These are phyloP conservation scores for Craterostigma plantagineum DNA, from an alignment of 257 asterid species.

Conservation along the genomic window DNA sequence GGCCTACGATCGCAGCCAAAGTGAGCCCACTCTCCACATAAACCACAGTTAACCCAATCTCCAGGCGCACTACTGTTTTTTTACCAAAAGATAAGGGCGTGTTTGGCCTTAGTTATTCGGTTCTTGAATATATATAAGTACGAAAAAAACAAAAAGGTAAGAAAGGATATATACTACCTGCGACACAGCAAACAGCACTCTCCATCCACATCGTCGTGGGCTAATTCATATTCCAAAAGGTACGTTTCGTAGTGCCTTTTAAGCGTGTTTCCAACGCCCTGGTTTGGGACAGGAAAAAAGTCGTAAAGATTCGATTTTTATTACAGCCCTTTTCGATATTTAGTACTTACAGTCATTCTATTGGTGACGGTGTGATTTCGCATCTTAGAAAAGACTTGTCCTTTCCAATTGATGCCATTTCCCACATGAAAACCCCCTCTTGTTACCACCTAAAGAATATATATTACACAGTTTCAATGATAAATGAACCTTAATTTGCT, in stretches of 20 bases:
- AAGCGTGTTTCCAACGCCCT: conserved; percentile 98
- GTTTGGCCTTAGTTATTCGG: conserved; percentile 1
- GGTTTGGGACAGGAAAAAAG: background rate
- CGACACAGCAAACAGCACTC: conserved; percentile 95
- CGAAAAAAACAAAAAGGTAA: background rate
- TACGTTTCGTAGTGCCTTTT: conserved; percentile 95
- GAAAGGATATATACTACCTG: conserved; percentile 33
- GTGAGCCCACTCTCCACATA: conserved; percentile 99
- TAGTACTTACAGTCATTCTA: conserved; percentile 68
- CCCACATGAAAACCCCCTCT: conserved; percentile 98
- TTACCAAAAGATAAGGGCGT: background rate
- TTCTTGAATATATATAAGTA: too few relatives aligned
- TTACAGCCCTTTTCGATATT: too few relatives aligned
- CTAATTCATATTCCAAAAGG: conserved; percentile 91
- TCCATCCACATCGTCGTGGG: conserved; percentile 98
- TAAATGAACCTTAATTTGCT: too few relatives aligned
- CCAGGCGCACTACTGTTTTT: conserved; percentile 96
- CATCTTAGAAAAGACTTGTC: conserved; percentile 98
- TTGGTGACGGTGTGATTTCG: conserved; percentile 92
- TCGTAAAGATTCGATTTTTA: too few relatives aligned
- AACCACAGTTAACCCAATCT: conserved; percentile 97
- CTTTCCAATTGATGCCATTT: conserved; percentile 98
- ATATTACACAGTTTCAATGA: too few relatives aligned
- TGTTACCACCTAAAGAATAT: conserved; percentile 60
- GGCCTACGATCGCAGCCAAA: conserved; percentile 93